phyloP scores from a whole-genome alignment of 139 green algal species.

The Asterochloris sp. region DNA sequence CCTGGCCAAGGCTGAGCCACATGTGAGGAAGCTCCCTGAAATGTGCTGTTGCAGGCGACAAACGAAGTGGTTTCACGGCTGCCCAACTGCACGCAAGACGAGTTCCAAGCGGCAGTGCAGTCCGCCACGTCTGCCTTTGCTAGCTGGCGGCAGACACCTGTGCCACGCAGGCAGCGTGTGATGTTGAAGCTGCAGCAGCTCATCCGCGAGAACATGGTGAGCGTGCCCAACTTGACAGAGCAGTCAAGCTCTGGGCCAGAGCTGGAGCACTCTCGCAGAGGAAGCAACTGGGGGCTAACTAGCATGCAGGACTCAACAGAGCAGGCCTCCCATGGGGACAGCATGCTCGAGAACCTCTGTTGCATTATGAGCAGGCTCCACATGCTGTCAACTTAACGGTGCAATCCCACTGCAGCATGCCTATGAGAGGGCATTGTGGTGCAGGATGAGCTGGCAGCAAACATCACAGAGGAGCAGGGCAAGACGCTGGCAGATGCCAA shows the following conservation, averaged over 20 bases:
- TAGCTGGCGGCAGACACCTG: slow-evolving; percentile 71
- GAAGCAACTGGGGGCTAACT: too few species aligned
- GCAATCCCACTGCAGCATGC: too few species aligned
- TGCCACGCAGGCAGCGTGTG: slow-evolving; percentile 71
- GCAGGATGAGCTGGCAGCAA: slow-evolving; percentile 81
- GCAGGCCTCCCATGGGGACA: too few species aligned
- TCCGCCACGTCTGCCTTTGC: slow-evolving; percentile 78
- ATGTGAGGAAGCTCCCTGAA: neutral
- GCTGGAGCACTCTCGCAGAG: too few species aligned
- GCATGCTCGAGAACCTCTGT: too few species aligned
- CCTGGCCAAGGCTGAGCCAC: neutral
- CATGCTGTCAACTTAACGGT: too few species aligned
- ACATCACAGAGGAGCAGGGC: slow-evolving; percentile 89
- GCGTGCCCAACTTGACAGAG: neutral
- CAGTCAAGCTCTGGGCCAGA: too few species aligned
- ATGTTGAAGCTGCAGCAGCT: slow-evolving; percentile 92
- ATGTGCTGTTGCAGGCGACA: slow-evolving; percentile 54
- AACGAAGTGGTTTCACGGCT: slow-evolving; percentile 82
- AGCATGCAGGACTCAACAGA: too few species aligned
- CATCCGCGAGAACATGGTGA: slow-evolving; percentile 82
- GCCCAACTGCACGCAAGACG: slow-evolving; percentile 66
- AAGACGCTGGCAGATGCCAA: slow-evolving; percentile 92
- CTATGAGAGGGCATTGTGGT: neutral
- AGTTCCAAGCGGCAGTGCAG: slow-evolving; percentile 88
- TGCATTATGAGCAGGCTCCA: too few species aligned